Percentiles rank a stretch among this genome's conserved stretches.
Conservation (phyloP, 345 rosid species). For the Eucalyptus victrix region DNA sequence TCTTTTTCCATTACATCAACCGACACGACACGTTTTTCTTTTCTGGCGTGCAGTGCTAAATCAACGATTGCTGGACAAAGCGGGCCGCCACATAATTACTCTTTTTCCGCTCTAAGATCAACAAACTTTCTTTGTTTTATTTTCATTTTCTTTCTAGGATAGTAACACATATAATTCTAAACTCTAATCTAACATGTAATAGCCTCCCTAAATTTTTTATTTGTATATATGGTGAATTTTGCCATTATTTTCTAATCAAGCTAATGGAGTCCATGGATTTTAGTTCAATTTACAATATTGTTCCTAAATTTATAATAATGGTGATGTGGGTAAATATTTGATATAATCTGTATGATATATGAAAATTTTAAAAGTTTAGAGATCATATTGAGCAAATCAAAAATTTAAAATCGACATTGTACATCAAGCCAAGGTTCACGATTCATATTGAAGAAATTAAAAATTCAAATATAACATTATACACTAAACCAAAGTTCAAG, state of each 20-base stretch:
- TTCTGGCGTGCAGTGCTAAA: background rate
- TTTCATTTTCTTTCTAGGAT: background rate
- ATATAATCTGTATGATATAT: background rate
- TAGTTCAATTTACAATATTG: background rate
- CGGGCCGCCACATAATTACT: background rate
- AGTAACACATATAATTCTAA: background rate
- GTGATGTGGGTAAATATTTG: background rate
- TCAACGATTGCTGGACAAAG: background rate
- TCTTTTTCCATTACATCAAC: background rate
- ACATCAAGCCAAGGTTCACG: accelerated
- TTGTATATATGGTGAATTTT: background rate
- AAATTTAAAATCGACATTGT: background rate
- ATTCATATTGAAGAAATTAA: background rate
- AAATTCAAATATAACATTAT: background rate
- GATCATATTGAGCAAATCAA: background rate
- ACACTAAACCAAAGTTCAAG: background rate
- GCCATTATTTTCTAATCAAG: background rate
- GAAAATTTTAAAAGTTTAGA: background rate
- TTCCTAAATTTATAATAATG: background rate
- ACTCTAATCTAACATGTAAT: background rate
- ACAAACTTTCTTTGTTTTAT: background rate
- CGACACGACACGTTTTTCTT: background rate
- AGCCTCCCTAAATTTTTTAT: background rate
- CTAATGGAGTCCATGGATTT: too few relatives aligned
- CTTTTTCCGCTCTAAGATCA: background rate